A percentile compares a stretch with the other conserved stretches of the same genome.
Conservation (phyloP, 2,329 filamentous ascomycete genomes). For the Acrocalymma vagum region DNA sequence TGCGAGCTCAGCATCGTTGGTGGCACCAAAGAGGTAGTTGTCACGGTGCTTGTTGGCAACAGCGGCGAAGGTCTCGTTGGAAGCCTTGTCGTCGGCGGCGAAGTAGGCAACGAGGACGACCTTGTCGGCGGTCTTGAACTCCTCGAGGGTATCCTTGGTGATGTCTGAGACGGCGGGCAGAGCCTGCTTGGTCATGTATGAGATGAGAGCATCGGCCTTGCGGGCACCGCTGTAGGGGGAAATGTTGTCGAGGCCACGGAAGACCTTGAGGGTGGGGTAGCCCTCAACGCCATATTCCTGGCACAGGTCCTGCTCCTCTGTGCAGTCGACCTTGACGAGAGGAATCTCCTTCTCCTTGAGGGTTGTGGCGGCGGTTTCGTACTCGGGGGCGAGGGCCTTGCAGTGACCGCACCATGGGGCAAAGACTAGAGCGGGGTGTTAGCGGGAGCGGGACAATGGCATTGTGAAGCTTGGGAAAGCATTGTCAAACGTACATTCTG, state of each 20-base stretch:
- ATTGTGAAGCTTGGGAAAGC: neutral
- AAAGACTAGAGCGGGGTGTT: slow-evolving; percentile 71
- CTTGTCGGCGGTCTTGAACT: slow-evolving; percentile 98
- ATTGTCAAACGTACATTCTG: slow-evolving; percentile 78
- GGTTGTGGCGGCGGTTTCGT: slow-evolving; percentile 83
- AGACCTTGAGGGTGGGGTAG: slow-evolving; percentile 98
- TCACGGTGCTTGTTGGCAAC: slow-evolving; percentile 82
- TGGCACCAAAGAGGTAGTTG: slow-evolving; percentile 89
- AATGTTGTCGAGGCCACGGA: slow-evolving; percentile 86
- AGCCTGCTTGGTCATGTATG: slow-evolving; percentile 98
- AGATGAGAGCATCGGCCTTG: slow-evolving; percentile 79
- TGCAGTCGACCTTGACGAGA: slow-evolving; percentile 92
- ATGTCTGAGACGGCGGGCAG: slow-evolving; percentile 89
- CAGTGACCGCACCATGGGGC: slow-evolving; percentile 98
- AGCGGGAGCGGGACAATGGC: slow-evolving; percentile 47
- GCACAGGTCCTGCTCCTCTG: slow-evolving; percentile 92
- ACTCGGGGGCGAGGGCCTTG: slow-evolving; percentile 95
- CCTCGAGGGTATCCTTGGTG: slow-evolving; percentile 82
- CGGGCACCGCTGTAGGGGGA: slow-evolving; percentile 87
- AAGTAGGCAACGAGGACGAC: slow-evolving; percentile 94
- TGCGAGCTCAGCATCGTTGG: slow-evolving; percentile 82
- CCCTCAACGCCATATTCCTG: slow-evolving; percentile 90
- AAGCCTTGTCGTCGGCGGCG: slow-evolving; percentile 78
- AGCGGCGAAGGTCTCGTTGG: slow-evolving; percentile 84
- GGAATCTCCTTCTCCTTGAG: slow-evolving; percentile 89